Conservation (phyloP, 106 monocot species). For the Dendrobium catenatum region DNA sequence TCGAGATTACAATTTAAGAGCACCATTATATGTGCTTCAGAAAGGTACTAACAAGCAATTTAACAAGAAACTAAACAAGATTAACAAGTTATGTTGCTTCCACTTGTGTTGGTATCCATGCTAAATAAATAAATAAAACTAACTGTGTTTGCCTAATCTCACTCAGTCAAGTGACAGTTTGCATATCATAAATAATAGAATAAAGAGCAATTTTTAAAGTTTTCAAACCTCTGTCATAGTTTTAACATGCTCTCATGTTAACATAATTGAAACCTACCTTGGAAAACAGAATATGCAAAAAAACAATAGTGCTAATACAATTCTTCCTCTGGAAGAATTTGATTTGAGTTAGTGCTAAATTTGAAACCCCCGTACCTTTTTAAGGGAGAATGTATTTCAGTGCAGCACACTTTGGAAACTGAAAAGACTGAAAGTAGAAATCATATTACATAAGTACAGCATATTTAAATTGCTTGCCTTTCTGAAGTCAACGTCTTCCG, state of each 20-base stretch:
- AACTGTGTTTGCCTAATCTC: too few species aligned
- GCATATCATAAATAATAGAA: too few species aligned
- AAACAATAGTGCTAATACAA: background rate
- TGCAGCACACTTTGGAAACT: background rate
- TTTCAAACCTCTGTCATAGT: too few species aligned
- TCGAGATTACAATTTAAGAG: too few species aligned
- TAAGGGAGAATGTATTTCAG: background rate
- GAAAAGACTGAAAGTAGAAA: background rate
- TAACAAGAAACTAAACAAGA: background rate
- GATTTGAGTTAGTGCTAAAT: background rate
- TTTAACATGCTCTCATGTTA: too few species aligned
- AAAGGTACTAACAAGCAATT: background rate
- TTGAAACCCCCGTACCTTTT: background rate
- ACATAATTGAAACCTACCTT: too few species aligned
- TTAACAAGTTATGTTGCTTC: background rate
- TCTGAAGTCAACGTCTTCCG: conserved; percentile 66
- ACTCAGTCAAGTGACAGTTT: too few species aligned
- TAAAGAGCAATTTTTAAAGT: too few species aligned
- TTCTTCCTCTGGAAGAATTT: background rate
- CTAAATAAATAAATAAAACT: too few species aligned
- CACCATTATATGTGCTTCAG: too few species aligned
- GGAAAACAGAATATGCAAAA: too few species aligned
- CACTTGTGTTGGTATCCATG: too few species aligned
- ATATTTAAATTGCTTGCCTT: conserved; percentile 29
- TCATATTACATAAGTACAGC: background rate